Conservation (phyloP, 495 filamentous ascomycete species). For the Letharia columbiana region DNA sequence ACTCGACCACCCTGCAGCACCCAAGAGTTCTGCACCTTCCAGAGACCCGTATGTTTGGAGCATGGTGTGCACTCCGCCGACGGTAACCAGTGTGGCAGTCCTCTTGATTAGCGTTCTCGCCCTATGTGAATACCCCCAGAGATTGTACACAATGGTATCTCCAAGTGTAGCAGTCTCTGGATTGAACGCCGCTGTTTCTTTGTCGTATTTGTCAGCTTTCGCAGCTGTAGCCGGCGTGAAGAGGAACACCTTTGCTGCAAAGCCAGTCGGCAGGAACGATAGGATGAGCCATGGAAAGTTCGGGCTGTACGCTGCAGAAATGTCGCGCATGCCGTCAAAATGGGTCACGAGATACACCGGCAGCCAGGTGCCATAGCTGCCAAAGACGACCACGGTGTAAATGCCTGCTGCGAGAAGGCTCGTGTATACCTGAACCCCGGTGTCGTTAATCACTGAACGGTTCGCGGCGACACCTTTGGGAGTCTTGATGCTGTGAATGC, state of each 20-base stretch:
- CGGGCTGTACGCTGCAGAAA: constrained; percentile 51
- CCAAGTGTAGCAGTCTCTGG: constrained; percentile 43
- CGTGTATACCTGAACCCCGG: constrained; percentile 51
- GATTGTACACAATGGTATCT: constrained; percentile 54
- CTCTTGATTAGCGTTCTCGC: constrained; percentile 57
- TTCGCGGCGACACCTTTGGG: constrained; percentile 45
- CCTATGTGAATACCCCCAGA: constrained; percentile 52
- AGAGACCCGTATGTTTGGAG: constrained; percentile 54
- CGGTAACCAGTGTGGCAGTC: constrained; percentile 50
- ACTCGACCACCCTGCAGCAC: constrained; percentile 58
- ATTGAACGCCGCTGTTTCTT: constrained; percentile 37
- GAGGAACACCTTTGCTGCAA: constrained; percentile 61
- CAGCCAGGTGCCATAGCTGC: constrained; percentile 56
- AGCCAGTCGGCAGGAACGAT: constrained; percentile 54
- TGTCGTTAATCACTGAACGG: constrained; percentile 60
- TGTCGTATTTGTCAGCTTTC: constrained; percentile 31
- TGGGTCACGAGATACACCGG: constrained; percentile 57
- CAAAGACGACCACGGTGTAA: constrained; percentile 57
- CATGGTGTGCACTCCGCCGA: constrained; percentile 53
- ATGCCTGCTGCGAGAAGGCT: constrained; percentile 56
- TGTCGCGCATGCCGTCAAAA: constrained; percentile 57
- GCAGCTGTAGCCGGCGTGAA: constrained; percentile 58
- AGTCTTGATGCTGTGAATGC: constrained; percentile 49
- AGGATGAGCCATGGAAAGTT: constrained; percentile 41
- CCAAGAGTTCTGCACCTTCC: constrained; percentile 55